Base-by-base conservation (phyloP, 1,284 basidiomycete genomes). In the Apiotrichum akiyoshidainum region DNA sequence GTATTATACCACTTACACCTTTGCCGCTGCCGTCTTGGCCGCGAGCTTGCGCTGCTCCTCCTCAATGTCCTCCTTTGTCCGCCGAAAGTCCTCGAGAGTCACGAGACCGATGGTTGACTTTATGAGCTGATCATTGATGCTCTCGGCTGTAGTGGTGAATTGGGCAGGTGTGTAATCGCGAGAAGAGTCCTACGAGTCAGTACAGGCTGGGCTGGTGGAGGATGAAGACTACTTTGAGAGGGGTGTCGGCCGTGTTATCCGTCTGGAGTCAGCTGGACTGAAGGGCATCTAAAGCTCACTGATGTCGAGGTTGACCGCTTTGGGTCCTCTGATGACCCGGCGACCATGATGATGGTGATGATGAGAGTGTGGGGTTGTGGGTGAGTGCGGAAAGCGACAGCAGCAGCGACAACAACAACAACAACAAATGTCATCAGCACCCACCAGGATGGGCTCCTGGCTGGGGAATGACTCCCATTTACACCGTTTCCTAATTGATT, bases 71-170 rank as follows among this genome's bases (percentile, higher is more conserved):
- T 91, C 90, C 58, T 92, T 82, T 67, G 84, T 86, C 75, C 90
- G 87, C 73, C 91, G 89, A 68, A 99, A 99, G 50, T 98, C 96
- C 69, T 95, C 89, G 10, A 98, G 83, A 60, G 84, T 86, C 2
- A 99, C 94, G 16, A 99, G 84, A 67, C 96, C 96, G 57, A 99
- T 86, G 0, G 96, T 99, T 51, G 84, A 88, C 70, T 92, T 85
- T 81, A 97, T 98, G 53, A 99, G 83, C 13, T 85, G 84, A 59
- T 99, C 96, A 74, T 98, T 95, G 81, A 98, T 87, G 6, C 89
- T 92, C 73, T 98, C 95, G 77, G 91, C 87, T 76, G 96, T 91
- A 6, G 90, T 89, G 21, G 94, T 88, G 76, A 99, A 99, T 57
- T 93, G 89, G 71, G 89, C 88, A 0, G 84, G 80, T 0, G 89